Base-by-base conservation (phyloP, 306 rosid genomes). In the Corylus heterophylla region DNA sequence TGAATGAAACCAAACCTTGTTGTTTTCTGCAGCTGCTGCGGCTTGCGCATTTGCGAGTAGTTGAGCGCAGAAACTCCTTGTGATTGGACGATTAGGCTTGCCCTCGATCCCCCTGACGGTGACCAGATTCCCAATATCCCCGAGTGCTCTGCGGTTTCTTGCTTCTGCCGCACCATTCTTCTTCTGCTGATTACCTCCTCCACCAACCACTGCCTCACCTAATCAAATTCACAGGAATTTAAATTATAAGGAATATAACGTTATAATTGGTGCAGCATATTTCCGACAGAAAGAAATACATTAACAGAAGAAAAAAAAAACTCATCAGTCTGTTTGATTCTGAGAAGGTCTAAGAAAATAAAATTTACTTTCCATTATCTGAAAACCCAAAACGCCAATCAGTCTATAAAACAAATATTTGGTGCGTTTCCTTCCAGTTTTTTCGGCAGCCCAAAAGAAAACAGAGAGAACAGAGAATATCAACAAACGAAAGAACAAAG, bases 21-120 rank as follows among this genome's bases (percentile, higher is more conserved):
- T 86, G 35, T 90, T 92, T 63, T 87, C 98, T 44, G 81, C 90
- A 17, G 71, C 87, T 0, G 83, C 89, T 9, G 90, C 90, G 5
- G 94, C 96, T 86, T 94, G 94, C 1, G 96, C 97, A 73, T 94
- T 94, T 12, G 98, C 98, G 7, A 94, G 89, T 69, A 94, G 67
- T 79, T 94, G 97, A 1, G 98, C 97, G 59, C 96, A 81, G 81
- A 94, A 94, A 59, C 91, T 94, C 88, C 98, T 92, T 20, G 98
- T 94, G 47, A 94, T 88, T 11, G 98, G 98, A 8, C 98, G 98
- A 88, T 90, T 83, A 0, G 90, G 90, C 76, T 94, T 94, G 58
- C 74, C 83, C 5, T 92, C 97, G 49, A 78, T 37, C 25, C 89
- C 96, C 75, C 77, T 80, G 16, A 51, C 70, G 12, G 83, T 75